These are phyloP conservation scores for Suillus lakei DNA, from an alignment of 768 basidiomycete species.

Conservation along the genomic window DNA sequence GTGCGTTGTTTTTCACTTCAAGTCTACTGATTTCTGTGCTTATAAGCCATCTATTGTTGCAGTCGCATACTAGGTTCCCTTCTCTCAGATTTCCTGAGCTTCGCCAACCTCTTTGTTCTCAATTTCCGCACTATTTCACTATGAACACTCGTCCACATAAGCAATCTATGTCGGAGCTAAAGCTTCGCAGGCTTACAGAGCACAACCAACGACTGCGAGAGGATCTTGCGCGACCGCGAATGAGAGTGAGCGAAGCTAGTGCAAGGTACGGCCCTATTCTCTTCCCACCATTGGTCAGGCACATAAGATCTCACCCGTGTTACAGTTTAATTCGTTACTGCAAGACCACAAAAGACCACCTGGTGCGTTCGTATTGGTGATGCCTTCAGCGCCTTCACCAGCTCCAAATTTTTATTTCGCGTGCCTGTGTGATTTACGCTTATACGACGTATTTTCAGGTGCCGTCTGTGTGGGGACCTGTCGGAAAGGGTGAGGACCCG, in stretches of 20 bases:
- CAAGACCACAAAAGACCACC: conserved; percentile 89
- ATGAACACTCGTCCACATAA: conserved; percentile 83
- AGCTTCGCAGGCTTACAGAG: conserved; percentile 90
- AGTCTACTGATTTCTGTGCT: conserved; percentile 21
- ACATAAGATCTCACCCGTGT: conserved; percentile 2
- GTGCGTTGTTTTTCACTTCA: conserved; percentile 17
- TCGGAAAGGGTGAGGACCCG: conserved; percentile 89
- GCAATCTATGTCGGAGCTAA: conserved; percentile 98
- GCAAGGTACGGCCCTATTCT: conserved; percentile 60
- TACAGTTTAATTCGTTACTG: conserved; percentile 90
- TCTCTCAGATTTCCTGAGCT: conserved; percentile 2
- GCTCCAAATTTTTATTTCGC: neutral
- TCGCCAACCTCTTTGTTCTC: conserved; percentile 5
- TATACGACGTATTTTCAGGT: conserved; percentile 50
- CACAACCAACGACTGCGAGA: conserved; percentile 92
- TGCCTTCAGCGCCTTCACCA: neutral
- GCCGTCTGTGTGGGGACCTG: conserved; percentile 93
- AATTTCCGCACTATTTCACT: conserved; percentile 17
- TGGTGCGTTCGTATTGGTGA: conserved; percentile 54
- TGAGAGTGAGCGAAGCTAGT: conserved; percentile 91
- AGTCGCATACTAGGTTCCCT: conserved; percentile 5
- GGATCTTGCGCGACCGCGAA: conserved; percentile 87
- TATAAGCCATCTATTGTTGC: neutral
- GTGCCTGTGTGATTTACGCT: neutral
- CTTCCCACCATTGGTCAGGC: neutral